Conservation (phyloP, 202 grass and related monocot genomes). For the Miscanthus sacchariflorus region DNA sequence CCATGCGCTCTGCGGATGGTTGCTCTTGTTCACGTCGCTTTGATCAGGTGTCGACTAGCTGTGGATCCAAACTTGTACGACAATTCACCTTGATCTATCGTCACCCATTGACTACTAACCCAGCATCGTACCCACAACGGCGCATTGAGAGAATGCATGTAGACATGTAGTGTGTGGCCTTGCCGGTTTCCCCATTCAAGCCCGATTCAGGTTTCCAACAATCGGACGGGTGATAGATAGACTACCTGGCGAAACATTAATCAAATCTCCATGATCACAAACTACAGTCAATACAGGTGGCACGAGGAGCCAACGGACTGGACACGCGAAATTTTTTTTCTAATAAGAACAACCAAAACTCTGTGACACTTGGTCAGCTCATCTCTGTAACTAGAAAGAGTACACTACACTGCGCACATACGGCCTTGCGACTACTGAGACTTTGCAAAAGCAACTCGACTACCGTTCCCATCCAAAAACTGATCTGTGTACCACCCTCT, state of each 20-base stretch:
- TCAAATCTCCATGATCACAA: background rate
- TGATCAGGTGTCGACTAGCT: background rate
- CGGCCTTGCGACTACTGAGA: background rate
- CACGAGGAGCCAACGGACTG: background rate
- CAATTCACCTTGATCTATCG: background rate
- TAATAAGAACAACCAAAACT: background rate
- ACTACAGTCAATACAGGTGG: background rate
- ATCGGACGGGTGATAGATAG: background rate
- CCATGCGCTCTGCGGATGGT: too few species aligned
- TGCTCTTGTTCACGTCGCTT: background rate
- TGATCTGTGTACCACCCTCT: slow-evolving; percentile 92
- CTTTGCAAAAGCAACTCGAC: slow-evolving; percentile 57
- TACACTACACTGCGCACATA: background rate
- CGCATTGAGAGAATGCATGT: background rate
- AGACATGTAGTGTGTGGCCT: background rate
- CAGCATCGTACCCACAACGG: background rate
- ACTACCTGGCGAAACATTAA: background rate
- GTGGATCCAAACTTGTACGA: background rate
- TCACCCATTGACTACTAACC: background rate
- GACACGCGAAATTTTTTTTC: background rate
- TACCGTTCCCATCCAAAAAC: slow-evolving; percentile 88
- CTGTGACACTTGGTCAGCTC: background rate
- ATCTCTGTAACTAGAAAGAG: slow-evolving; percentile 13
- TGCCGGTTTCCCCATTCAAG: background rate
- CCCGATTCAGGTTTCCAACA: background rate